These are phyloP conservation scores for Boehmeria nivea DNA, from an alignment of 306 rosid species.

Conservation along the genomic window DNA sequence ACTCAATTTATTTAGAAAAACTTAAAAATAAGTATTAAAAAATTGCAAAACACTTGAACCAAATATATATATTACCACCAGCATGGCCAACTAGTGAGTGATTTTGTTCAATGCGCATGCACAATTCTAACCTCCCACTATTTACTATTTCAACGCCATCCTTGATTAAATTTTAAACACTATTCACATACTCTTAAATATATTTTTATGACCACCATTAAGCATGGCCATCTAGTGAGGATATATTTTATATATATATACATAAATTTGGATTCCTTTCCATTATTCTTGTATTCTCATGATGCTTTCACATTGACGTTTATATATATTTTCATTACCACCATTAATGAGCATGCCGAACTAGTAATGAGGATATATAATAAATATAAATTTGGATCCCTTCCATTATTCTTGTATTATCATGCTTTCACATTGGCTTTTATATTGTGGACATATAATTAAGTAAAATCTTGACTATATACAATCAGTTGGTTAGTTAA, in stretches of 20 bases:
- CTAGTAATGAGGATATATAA: background rate
- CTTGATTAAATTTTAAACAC: background rate
- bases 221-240: background rate
- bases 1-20: too few relatives aligned
- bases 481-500: background rate
- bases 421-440: slow-evolving; percentile 11
- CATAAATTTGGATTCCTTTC: slow-evolving; percentile 4
- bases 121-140: slow-evolving; percentile 19
- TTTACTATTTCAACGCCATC: slow-evolving; percentile 22
- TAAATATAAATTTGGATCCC: slow-evolving; percentile 3
- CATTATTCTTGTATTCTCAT: slow-evolving; percentile 3
- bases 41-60: too few relatives aligned
- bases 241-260: background rate
- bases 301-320: background rate
- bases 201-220: background rate
- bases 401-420: slow-evolving; percentile 4
- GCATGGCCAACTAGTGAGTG: too few relatives aligned
- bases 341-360: background rate
- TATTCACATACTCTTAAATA: background rate
- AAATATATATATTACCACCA: too few relatives aligned
- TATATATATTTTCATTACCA: background rate
- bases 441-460: background rate
- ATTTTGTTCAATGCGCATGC: slow-evolving; percentile 30
- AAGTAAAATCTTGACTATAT: background rate
- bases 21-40: too few relatives aligned